Evolutionary conservation across 768 basidiomycete genomes (phyloP), one percentile per base, ranked within the genome.

Genomic region (Boletus sp.): DNA sequence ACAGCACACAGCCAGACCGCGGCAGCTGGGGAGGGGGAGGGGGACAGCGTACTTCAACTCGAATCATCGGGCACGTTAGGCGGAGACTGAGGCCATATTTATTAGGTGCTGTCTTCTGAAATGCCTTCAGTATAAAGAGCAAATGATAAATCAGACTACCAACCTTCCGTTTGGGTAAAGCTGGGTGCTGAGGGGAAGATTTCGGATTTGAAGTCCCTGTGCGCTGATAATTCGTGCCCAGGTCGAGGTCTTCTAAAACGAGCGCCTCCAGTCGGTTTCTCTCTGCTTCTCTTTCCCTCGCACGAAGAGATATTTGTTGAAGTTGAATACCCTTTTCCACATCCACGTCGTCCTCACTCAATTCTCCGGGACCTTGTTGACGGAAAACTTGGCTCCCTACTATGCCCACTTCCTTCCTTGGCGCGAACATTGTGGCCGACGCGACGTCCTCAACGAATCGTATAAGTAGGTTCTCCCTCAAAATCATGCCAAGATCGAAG

Each of bases 41-140:
- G 6, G 86, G 84, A 65, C 83, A 86, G 47, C 89, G 83, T 48
- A 88, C 66, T 67, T 93, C 82, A 20, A 88, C 45, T 18, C 93
- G 84, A 45, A 94, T 65, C 72, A 87, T 75, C 14, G 82, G 72
- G 33, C 86, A 76, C 18, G 68, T 70, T 40, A 89, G 61, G 2
- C 66, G 64, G 3, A 82, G 42, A 47, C 64, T 61, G 29, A 67
- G 39, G 20, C 32, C 37, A 42, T 60, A 17, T 52, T 50, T 36
- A 32, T 47, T 50, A 46, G 50, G 29, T 9, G n/a, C 28, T 42
- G 42, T 47, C 45, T 51, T 60, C 65, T 67, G 46, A 9, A 56
- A 42, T 18, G 14, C 11, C 29, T 24, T 63, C 7, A 70, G 52
- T 45, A 39, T 57, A 35, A 24, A 39, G 20, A 40, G 37, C 5